Evolutionary conservation across 2,329 filamentous ascomycete species (phyloP), one percentile per base, ranked within the genome.

Genomic region (Sphaerulina musiva): DNA sequence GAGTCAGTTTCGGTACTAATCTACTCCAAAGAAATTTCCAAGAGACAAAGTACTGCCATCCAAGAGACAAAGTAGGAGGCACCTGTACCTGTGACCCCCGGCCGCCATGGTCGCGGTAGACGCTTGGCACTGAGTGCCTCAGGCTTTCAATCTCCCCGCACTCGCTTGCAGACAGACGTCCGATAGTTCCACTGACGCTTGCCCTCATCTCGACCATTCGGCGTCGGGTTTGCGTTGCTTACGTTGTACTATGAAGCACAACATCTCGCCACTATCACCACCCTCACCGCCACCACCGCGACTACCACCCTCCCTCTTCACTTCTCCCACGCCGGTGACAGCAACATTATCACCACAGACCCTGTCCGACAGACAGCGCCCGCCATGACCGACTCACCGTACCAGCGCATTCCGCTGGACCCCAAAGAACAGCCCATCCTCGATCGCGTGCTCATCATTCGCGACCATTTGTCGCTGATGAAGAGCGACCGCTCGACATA

Each of bases 401-500:
- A 79, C 55, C 73, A 78, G 62, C 76, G 76, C 64, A 72, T 77
- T 60, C 82, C 82, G 68, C 74, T 84, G 61, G 80, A 83, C 69
- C 78, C 81, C 62, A 75, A 76, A 62, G 82, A 85, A 71, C 80
- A 84, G 69, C 82, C 82, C 54, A 84, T 85, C 65, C 76, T 85
- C 57, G 81, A 84, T 66, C 74, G 75, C 59, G 72, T 84, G 61
- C 74, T 83, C 52, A 68, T 73, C 53, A 76, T 81, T 62, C 78
- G 82, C 61, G 81, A 83, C 62, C 73, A 80, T 47, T 76, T 85
- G 23, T 76, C 82, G 46, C 71, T 85, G 36, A 70, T 85, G 60
- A 84, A 84, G 69, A 78, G 80, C 64, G 82, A 85, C 68, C 81
- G 80, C 58, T 81, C 79, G 29, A 83, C 80, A 12, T 85, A 85